These are phyloP conservation scores for Wickerhamomyces sydowiorum DNA, from an alignment of 805 yeast species.

Conservation along the genomic window DNA sequence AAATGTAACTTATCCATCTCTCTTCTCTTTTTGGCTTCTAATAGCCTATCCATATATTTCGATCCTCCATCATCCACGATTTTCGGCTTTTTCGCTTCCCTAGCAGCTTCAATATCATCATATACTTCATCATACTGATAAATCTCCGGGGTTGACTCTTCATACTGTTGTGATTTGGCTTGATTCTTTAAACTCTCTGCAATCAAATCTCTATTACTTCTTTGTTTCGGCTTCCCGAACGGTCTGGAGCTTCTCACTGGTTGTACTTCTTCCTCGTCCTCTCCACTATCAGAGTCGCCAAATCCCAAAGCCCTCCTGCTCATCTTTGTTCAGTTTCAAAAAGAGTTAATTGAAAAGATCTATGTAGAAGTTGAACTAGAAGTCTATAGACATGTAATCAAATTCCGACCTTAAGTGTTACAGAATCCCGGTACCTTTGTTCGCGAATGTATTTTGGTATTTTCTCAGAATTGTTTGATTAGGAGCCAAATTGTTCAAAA, in stretches of 20 bases:
- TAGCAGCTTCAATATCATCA: slow-evolving; percentile 33
- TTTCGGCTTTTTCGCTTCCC: slow-evolving; percentile 13
- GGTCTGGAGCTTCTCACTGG: background rate
- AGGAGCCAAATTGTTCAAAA: background rate
- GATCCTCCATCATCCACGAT: slow-evolving; percentile 13
- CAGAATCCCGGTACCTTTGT: too few relatives aligned
- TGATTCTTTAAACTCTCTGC: slow-evolving; percentile 4
- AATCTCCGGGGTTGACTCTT: slow-evolving; percentile 14
- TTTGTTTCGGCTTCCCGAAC: slow-evolving; percentile 1
- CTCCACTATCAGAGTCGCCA: slow-evolving; percentile 2
- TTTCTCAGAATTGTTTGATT: too few relatives aligned
- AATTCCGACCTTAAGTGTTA: too few relatives aligned
- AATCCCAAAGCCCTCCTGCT: slow-evolving; percentile 12
- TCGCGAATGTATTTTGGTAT: background rate
- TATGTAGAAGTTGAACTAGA: background rate
- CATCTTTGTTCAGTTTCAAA: slow-evolving; percentile 1
- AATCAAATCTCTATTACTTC: slow-evolving; percentile 2
- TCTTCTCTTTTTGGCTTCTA: slow-evolving; percentile 39
- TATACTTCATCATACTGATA: slow-evolving; percentile 43
- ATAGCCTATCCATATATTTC: slow-evolving; percentile 34
- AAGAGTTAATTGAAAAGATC: too few relatives aligned
- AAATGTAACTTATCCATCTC: slow-evolving; percentile 39
- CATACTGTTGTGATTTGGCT: slow-evolving; percentile 1
- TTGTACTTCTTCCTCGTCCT: slow-evolving; percentile 2
- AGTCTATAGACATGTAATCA: too few relatives aligned